Evolutionary conservation across 2,329 filamentous ascomycete genomes (phyloP), one percentile per base, ranked within the genome.

Genomic region (Alternaria novae-zelandiae): DNA sequence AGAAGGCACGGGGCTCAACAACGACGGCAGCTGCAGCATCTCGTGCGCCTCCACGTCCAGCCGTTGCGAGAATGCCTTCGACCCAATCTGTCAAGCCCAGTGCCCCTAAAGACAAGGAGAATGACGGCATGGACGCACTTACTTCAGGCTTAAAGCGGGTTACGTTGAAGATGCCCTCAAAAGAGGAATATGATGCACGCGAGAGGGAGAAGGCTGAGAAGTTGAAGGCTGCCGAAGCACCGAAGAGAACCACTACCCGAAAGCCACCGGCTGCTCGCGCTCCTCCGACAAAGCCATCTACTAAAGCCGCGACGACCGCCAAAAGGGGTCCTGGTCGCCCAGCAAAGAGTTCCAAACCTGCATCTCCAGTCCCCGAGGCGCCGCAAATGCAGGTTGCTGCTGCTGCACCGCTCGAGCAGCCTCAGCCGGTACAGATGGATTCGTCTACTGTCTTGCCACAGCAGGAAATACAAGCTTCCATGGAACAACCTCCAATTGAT

Each of bases 131-230:
- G 47, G 86, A 88, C 47, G 80, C 79, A 17, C 74, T 89, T 25
- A 81, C 85, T 1, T 81, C 83, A 4, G 85, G 85, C 5, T 74
- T 89, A 64, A 86, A 86, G 71, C 85, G 85, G 26, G 85, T 90
- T 58, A 89, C 87, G 21, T 73, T 90, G 51, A 88, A 87, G 65
- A 80, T 89, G 55, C 86, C 86, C 0, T 82, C 86, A 0, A 83
- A 83, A 21, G 86, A 89, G 70, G 86, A 89, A 70, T 82, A 88
- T 63, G 85, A 87, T 26, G 82, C 81, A 8, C 78, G 84, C 21
- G 84, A 87, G 70, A 82, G 73, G n/a, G 78, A 83, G 54, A 82
- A 80, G 56, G 80, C 82, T 44, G 76, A 74, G 23, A 79, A 80
- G 50, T 81, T 80, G 61, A 81, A 80, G 54, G 76, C 75, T n/a